Evolutionary conservation across 306 rosid genomes (phyloP), one percentile per base, ranked within the genome.

Genomic region (Quercus engelmannii): DNA sequence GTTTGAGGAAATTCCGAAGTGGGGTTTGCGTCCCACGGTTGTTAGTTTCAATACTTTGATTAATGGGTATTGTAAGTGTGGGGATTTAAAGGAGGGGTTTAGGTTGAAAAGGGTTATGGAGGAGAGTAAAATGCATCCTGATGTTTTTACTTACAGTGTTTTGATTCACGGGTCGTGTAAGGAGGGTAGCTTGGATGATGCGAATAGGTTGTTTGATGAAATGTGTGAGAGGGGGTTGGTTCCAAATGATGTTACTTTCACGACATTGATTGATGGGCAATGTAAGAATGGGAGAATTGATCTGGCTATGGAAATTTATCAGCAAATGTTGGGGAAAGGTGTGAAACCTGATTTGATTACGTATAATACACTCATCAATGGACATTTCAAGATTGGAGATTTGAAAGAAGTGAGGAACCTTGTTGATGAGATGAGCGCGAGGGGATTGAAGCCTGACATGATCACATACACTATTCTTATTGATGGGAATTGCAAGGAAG

Each of bases 41-140:
- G 97, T 92, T 82, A 94, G 94, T 76, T 94, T 92, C 81, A 94
- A 94, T 76, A 94, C 97, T 75, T 84, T 94, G 90, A 92, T 94
- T 30, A 88, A 87, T 33, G 98, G 96, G 67, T 82, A 81, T 52
- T 88, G 96, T 76, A 92, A 87, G 64, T 59, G 74, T 0, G 74
- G 90, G 83, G 78, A 77, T 75, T 59, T 90, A 68, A 81, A 84
- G 73, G 87, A 90, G 78, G 92, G 92, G 54, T 89, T 92, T 70
- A 72, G 80, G 86, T 83, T 90, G 87, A 94, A 89, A 86, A 73
- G 73, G 75, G 85, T 76, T 67, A 90, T 94, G 96, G 97, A 94
- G 86, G 81, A 81, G 81, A 84, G 82, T 31, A 73, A 83, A 58
- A 55, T 85, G 2, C 74, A 9, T 28, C 92, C 96, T 31, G 98